A percentile compares a stretch with the other conserved stretches of the same genome.
Conservation (phyloP, 1,284 basidiomycete genomes). For the Polyporus tsugae region DNA sequence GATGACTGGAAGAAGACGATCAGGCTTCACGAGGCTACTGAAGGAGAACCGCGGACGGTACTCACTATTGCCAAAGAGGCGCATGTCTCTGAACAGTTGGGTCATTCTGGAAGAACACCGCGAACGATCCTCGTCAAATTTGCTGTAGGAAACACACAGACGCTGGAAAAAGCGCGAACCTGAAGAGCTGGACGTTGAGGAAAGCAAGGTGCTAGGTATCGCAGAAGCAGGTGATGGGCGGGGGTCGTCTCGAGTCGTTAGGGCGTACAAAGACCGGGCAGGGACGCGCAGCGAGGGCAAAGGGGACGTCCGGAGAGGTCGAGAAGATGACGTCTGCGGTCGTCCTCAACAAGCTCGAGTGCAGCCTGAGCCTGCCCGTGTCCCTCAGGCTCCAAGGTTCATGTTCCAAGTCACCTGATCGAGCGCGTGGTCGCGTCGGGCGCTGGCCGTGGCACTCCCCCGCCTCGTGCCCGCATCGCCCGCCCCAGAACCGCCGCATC, state of each 20-base stretch:
- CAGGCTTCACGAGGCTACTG: conserved; percentile 10
- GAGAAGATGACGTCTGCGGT: conserved; percentile 22
- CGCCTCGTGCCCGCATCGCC: conserved; percentile 11
- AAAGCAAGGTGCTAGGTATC: neutral
- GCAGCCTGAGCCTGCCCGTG: neutral
- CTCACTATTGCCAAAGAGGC: conserved; percentile 42
- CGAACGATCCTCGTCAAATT: neutral
- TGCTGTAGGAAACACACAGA: neutral
- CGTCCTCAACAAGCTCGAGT: neutral
- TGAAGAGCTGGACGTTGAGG: conserved; percentile 8
- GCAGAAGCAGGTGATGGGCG: neutral
- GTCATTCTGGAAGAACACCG: conserved; percentile 37
- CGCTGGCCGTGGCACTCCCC: neutral
- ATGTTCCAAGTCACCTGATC: conserved; percentile 15
- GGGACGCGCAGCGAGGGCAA: conserved; percentile 17
- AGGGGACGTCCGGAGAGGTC: conserved; percentile 7
- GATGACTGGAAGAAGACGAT: conserved; percentile 49
- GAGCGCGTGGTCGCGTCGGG: conserved; percentile 10
- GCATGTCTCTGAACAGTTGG: conserved; percentile 44
- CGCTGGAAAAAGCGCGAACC: conserved; percentile 15
- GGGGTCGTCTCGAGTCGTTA: conserved; percentile 19
- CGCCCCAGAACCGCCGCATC: conserved; percentile 11
- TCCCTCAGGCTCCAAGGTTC: conserved; percentile 13
- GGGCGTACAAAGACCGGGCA: conserved; percentile 11
- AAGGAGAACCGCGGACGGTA: conserved; percentile 13